Conservation (phyloP, 495 filamentous ascomycete genomes). For the Xylaria acuta region DNA sequence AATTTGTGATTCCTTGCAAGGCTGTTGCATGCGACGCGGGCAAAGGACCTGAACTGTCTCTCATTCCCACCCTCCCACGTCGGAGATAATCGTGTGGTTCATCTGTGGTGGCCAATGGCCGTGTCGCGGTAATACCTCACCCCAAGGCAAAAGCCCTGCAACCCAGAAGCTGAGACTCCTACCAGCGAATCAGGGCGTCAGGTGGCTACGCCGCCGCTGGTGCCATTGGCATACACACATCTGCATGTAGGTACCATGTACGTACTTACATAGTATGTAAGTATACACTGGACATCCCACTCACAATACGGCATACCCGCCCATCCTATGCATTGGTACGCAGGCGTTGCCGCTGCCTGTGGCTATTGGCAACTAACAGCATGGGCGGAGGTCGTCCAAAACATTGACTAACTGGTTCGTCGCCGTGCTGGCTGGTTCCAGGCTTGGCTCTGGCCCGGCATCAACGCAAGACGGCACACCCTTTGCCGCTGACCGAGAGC, state of each 20-base stretch:
- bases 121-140: neutral
- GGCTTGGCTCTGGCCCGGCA: neutral
- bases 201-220: conserved; percentile 16
- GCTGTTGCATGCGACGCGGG: conserved; percentile 43
- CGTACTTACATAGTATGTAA: too few relatives aligned
- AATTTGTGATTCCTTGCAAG: conserved; percentile 39
- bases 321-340: conserved; percentile 7
- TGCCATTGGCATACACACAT: conserved; percentile 23
- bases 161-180: conserved; percentile 19
- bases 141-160: conserved; percentile 9
- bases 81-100: conserved; percentile 43
- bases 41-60: conserved; percentile 38
- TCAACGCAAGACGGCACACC: neutral
- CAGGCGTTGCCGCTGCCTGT: conserved; percentile 16
- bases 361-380: conserved; percentile 5
- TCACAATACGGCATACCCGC: conserved; percentile 15
- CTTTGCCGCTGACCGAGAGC: conserved; percentile 29
- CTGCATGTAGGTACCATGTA: conserved; percentile 22
- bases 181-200: conserved; percentile 33
- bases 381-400: neutral
- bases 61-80: conserved; percentile 37
- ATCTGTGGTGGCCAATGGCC: conserved; percentile 27
- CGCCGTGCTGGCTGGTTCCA: conserved; percentile 12
- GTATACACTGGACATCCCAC: too few relatives aligned
- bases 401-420: conserved; percentile 15